phyloP scores from a whole-genome alignment of 2,329 filamentous ascomycete species.

The Pyrenophora seminiperda region DNA sequence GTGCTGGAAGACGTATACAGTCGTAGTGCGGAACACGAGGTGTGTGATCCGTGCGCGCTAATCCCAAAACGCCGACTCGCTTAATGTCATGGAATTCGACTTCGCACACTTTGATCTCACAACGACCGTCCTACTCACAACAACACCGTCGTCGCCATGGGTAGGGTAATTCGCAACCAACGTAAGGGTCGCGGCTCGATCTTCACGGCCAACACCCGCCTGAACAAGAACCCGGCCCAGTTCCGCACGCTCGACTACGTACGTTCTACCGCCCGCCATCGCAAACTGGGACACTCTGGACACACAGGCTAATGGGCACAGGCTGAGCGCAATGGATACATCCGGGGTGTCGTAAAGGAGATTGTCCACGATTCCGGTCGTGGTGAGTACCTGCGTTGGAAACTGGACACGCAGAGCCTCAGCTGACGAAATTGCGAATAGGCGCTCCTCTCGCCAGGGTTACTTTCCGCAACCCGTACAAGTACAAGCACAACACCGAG shows the following conservation, averaged over 20 bases:
- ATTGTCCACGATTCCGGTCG: slow-evolving; percentile 99
- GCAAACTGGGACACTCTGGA: slow-evolving; percentile 19
- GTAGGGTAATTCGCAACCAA: slow-evolving; percentile 79
- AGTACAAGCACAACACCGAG: slow-evolving; percentile 96
- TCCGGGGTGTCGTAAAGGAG: slow-evolving; percentile 96
- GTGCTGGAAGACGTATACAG: neutral
- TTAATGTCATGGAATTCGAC: neutral
- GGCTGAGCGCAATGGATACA: slow-evolving; percentile 93
- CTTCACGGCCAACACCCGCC: slow-evolving; percentile 68
- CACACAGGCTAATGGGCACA: slow-evolving; percentile 42
- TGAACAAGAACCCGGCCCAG: slow-evolving; percentile 94
- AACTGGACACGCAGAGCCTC: slow-evolving; percentile 14
- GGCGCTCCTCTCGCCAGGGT: slow-evolving; percentile 89
- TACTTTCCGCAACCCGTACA: slow-evolving; percentile 96
- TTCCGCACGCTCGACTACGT: slow-evolving; percentile 95
- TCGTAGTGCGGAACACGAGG: neutral
- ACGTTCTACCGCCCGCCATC: slow-evolving; percentile 37
- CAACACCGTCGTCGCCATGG: slow-evolving; percentile 54
- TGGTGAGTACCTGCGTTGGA: slow-evolving; percentile 62
- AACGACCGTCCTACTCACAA: slow-evolving; percentile 28
- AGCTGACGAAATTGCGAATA: slow-evolving; percentile 31
- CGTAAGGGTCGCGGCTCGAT: slow-evolving; percentile 73
- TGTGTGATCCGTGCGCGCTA: slow-evolving; percentile 7
- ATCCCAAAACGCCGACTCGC: slow-evolving; percentile 1
- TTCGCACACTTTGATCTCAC: neutral